Percentiles rank a stretch among this genome's conserved stretches.
Evolutionary conservation across 106 monocot genomes (phyloP).

Genomic region (Triglochin maritima): DNA sequence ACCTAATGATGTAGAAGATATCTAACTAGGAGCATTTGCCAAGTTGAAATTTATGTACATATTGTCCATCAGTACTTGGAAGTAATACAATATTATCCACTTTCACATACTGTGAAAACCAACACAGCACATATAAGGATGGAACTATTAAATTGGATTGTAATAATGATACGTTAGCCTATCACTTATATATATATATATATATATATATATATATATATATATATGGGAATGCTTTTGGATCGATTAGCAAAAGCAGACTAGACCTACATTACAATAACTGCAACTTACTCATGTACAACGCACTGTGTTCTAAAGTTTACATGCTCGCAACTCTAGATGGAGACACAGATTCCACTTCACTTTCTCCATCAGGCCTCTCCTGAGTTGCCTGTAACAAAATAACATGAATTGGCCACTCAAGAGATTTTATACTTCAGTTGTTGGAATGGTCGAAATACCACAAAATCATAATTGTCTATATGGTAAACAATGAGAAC

Average conservation of each 20-base stretch:
- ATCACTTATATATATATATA: no score
- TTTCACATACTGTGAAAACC: no score
- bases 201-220: no score
- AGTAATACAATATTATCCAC: no score
- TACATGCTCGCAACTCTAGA: conserved; percentile 65
- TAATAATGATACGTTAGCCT: no score
- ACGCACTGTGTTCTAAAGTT: conserved; percentile 5
- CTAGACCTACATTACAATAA: conserved; percentile 7
- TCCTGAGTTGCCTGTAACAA: conserved; percentile 31
- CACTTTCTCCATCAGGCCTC: conserved; percentile 38
- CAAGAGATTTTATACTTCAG: not conserved
- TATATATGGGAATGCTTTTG: no score
- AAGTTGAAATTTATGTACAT: no score
- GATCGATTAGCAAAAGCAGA: not conserved
- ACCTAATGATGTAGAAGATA: no score
- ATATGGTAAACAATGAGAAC: not conserved
- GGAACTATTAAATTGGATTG: no score
- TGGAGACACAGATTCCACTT: conserved; percentile 48
- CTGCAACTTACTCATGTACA: conserved; percentile 32
- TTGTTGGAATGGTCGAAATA: not conserved
- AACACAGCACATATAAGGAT: no score
- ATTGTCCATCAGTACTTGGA: no score
- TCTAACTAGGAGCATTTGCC: no score
- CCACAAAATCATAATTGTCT: not conserved
- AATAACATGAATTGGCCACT: conserved; percentile 9